Base-by-base conservation (phyloP, 164 flowering plant genomes). In the Vitis rupestris region DNA sequence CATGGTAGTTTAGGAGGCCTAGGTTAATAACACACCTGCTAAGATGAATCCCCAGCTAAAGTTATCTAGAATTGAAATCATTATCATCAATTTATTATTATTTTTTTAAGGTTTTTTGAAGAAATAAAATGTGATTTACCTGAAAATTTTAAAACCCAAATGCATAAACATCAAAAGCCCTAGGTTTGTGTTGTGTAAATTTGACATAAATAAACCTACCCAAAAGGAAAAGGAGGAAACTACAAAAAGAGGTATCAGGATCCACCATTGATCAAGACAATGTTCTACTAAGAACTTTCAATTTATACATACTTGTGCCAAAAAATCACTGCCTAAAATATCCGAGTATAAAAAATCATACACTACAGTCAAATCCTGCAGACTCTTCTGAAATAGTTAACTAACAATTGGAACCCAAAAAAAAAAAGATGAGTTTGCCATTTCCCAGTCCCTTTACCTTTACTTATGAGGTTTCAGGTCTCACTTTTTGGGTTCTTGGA, bases 401-500 rank as follows among this genome's bases (percentile, higher is more conserved):
- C 9, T 56, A 9, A 16, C 15, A 56, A 19, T 56, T 17, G 44
- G 44, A 37, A 37, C 44, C 44, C 44, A 47, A 47, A 11, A 63
- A 12, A 63, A 16, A 49, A n/a, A 5, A 23, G 16, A 63, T 7
- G 19, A 29, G 19, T 31, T 27, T 37, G 14, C 63, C 15, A 4
- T 8, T 49, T n/a, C 30, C 29, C 50, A 4, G 11, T 30, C 37
- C 1, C 17, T 47, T 27, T 9, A 4, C 10, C 55, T 47, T 10
- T 10, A 3, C 57, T 13, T 11, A 17, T 17, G 63, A 29, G 13
- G 65, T 60, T 50, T 71, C 67, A 71, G 65, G 60, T 59, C 73
- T 79, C 78, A 17, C 50, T 80, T 61, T 80, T 79, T 11, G 76
- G 75, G 47, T 74, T 74, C 66, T 76, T 68, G 10, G 76, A 44